phyloP scores from a whole-genome alignment of 208 protist genomes.

The Angomonas ambiguus region DNA sequence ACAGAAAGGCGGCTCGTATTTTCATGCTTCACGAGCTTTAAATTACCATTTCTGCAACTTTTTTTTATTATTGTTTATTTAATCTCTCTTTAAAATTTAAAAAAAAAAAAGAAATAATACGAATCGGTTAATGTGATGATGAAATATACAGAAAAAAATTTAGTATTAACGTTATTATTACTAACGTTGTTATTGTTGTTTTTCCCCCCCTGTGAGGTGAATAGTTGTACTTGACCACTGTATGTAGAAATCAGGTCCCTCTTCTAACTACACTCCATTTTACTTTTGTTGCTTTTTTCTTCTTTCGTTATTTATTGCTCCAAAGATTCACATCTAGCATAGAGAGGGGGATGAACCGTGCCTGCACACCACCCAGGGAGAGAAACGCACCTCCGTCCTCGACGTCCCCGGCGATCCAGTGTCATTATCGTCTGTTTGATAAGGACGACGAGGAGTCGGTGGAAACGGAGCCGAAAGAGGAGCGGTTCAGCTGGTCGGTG shows the following conservation, averaged over 20 bases:
- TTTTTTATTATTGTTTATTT: not conserved
- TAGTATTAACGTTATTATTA: not conserved
- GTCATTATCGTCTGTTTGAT: slow-evolving; percentile 22
- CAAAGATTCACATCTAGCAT: not conserved
- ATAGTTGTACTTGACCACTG: too few species aligned
- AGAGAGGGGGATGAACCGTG: slow-evolving; percentile 12
- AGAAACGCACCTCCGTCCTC: slow-evolving; percentile 11
- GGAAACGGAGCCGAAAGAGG: slow-evolving; percentile 10
- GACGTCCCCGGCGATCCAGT: slow-evolving; percentile 14
- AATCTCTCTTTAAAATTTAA: not conserved
- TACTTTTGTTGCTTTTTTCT: slow-evolving; percentile 16
- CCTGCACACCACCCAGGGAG: slow-evolving; percentile 20
- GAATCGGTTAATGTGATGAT: not conserved
- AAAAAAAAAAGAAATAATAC: not conserved
- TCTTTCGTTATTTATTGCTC: not conserved
- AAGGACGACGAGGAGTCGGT: slow-evolving; percentile 8
- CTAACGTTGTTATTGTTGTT: not conserved
- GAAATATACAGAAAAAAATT: not conserved
- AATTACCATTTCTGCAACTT: not conserved
- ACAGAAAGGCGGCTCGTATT: slow-evolving; percentile 80
- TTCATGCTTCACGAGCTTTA: slow-evolving; percentile 88
- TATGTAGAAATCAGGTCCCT: not conserved
- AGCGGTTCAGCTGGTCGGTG: slow-evolving; percentile 5
- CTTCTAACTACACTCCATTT: not conserved
- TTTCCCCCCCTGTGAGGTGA: not conserved